Percentiles rank a stretch among this genome's conserved stretches.
Evolutionary conservation across 1,284 basidiomycete genomes (phyloP).

Genomic region (Pyrrhoderma lamaoense): DNA sequence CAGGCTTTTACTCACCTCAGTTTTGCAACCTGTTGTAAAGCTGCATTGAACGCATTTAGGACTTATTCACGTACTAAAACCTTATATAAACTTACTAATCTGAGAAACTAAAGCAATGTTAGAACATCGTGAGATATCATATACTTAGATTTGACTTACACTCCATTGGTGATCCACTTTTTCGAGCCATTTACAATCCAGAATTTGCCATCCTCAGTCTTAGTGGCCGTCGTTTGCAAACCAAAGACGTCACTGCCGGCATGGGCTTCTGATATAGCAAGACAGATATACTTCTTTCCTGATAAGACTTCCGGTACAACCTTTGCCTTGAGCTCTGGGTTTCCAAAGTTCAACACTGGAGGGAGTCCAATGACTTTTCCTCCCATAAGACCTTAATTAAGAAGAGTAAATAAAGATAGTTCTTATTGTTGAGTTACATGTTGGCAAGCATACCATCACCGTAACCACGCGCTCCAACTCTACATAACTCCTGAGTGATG

Average conservation of each 20-base stretch:
- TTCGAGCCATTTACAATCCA: conserved; percentile 82
- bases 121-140: not conserved
- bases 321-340: conserved; percentile 66
- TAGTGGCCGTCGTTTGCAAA: conserved; percentile 73
- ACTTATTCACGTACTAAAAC: not conserved
- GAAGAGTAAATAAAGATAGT: not conserved
- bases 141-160: conserved; percentile 31
- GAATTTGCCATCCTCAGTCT: conserved; percentile 76
- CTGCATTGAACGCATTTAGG: conserved; percentile 31
- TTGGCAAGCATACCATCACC: conserved; percentile 40
- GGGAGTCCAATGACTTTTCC: conserved; percentile 78
- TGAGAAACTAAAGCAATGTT: conserved; percentile 26
- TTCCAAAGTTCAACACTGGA: conserved; percentile 80
- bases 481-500: conserved; percentile 79
- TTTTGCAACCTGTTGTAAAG: conserved; percentile 61
- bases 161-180: conserved; percentile 82
- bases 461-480: conserved; percentile 57
- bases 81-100: conserved; percentile 22
- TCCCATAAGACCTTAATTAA: conserved; percentile 47
- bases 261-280: conserved; percentile 88
- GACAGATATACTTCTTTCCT: conserved; percentile 72
- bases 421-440: not conserved
- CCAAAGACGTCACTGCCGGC: conserved; percentile 89
- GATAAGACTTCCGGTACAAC: conserved; percentile 76
- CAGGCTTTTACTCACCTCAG: conserved; percentile 34